Percentiles rank a stretch among this genome's conserved stretches.
These are phyloP conservation scores for Clitopilus passeckerianus DNA, from an alignment of 768 basidiomycete genomes.

Conservation along the genomic window DNA sequence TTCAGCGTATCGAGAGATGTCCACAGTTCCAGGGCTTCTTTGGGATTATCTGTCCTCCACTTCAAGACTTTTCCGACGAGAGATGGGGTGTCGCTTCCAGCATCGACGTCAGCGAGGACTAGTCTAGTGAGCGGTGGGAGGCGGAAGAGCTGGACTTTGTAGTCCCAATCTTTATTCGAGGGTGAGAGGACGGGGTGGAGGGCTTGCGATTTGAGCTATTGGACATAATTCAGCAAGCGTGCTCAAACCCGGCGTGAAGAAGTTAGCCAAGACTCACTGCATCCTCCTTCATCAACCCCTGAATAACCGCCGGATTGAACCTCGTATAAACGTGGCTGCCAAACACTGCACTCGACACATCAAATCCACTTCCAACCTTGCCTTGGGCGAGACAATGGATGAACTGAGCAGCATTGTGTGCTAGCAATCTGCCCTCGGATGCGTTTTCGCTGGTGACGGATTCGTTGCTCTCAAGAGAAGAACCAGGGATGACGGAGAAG, in stretches of 20 bases:
- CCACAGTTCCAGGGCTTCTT: conserved; percentile 68
- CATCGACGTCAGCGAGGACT: conserved; percentile 93
- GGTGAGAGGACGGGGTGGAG: conserved; percentile 56
- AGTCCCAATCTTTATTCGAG: conserved; percentile 70
- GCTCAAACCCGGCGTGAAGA: not conserved
- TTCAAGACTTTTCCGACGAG: conserved; percentile 87
- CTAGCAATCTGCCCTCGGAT: conserved; percentile 47
- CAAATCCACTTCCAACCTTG: conserved; percentile 97
- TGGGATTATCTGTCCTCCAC: conserved; percentile 63
- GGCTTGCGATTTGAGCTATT: conserved; percentile 20
- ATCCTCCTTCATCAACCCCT: conserved; percentile 57
- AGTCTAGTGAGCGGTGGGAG: conserved; percentile 83
- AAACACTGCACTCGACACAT: conserved; percentile 90
- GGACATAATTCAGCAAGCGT: not conserved
- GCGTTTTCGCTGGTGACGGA: not conserved
- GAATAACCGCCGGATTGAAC: conserved; percentile 71
- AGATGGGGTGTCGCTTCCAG: conserved; percentile 93
- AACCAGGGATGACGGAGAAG: conserved; percentile 51
- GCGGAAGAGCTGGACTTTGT: conserved; percentile 60
- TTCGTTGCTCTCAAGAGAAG: conserved; percentile 37
- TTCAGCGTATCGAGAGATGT: conserved; percentile 58
- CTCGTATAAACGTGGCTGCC: conserved; percentile 92
- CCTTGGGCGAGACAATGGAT: conserved; percentile 96
- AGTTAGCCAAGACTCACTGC: conserved; percentile 25
- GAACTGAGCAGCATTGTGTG: conserved; percentile 93